phyloP scores from a whole-genome alignment of 2,329 filamentous ascomycete genomes.

The Exophiala bonariae region DNA sequence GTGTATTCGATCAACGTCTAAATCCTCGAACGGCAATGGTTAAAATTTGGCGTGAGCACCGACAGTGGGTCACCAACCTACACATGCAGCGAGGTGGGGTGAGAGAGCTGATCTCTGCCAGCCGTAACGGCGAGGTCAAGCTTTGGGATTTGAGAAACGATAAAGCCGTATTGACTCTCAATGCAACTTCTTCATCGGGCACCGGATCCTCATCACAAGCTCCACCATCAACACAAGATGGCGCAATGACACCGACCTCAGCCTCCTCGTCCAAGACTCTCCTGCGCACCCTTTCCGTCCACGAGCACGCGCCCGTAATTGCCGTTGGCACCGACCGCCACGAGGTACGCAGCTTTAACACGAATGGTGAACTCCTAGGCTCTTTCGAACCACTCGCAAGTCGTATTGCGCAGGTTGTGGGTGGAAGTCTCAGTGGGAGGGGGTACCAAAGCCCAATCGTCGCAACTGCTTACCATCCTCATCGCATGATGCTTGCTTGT shows the following conservation, averaged over 20 bases:
- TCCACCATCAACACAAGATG: background rate
- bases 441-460: constrained; percentile 80
- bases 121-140: constrained; percentile 88
- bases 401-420: constrained; percentile 23
- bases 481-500: constrained; percentile 86
- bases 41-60: constrained; percentile 93
- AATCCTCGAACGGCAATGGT: constrained; percentile 89
- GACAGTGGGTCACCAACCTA: constrained; percentile 92
- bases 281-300: constrained; percentile 82
- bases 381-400: constrained; percentile 60
- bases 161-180: constrained; percentile 23
- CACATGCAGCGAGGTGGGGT: constrained; percentile 96
- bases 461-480: constrained; percentile 90
- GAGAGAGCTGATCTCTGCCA: constrained; percentile 85
- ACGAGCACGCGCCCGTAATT: constrained; percentile 96
- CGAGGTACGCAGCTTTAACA: constrained; percentile 88
- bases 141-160: constrained; percentile 96
- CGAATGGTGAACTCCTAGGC: constrained; percentile 76
- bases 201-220: background rate
- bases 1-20: constrained; percentile 87
- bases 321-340: constrained; percentile 86
- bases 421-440: constrained; percentile 17
- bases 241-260: constrained; percentile 51
- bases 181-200: constrained; percentile 10
- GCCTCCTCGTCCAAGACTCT: constrained; percentile 52